Percentiles rank a stretch among this genome's conserved stretches.
phyloP scores from a whole-genome alignment of 495 filamentous ascomycete species.

The Tirmania nivea region DNA sequence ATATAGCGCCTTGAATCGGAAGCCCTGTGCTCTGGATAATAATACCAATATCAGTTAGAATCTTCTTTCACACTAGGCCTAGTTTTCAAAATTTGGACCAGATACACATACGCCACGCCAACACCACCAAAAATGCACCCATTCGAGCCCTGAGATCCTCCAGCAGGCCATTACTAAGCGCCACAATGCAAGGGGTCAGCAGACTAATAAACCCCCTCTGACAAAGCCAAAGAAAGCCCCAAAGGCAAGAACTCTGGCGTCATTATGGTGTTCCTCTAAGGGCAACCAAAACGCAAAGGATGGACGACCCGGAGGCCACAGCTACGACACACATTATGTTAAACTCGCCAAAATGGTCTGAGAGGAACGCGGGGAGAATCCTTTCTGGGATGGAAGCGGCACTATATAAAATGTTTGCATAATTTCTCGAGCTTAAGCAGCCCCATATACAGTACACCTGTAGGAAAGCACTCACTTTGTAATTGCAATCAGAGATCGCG shows the following conservation, averaged over 20 bases:
- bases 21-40: slow-evolving; percentile 1
- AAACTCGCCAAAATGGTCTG: slow-evolving; percentile 2
- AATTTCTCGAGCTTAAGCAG: too few relatives aligned
- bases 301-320: neutral
- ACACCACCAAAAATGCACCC: slow-evolving; percentile 1
- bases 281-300: slow-evolving; percentile 3
- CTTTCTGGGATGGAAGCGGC: slow-evolving; percentile 1
- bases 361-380: slow-evolving; percentile 1
- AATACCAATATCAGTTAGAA: neutral
- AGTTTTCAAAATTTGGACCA: neutral
- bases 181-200: slow-evolving; percentile 1
- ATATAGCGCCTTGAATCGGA: slow-evolving; percentile 3
- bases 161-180: neutral
- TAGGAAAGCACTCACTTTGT: neutral
- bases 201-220: slow-evolving; percentile 3
- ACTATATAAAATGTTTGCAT: neutral
- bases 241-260: neutral
- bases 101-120: neutral
- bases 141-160: neutral
- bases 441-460: too few relatives aligned
- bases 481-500: neutral
- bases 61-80: neutral
- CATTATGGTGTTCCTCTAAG: neutral
- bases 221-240: slow-evolving; percentile 3
- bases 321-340: slow-evolving; percentile 1